A percentile compares a stretch with the other conserved stretches of the same genome.
Evolutionary conservation across 306 rosid species (phyloP).

Genomic region (Casuarina equisetifolia): DNA sequence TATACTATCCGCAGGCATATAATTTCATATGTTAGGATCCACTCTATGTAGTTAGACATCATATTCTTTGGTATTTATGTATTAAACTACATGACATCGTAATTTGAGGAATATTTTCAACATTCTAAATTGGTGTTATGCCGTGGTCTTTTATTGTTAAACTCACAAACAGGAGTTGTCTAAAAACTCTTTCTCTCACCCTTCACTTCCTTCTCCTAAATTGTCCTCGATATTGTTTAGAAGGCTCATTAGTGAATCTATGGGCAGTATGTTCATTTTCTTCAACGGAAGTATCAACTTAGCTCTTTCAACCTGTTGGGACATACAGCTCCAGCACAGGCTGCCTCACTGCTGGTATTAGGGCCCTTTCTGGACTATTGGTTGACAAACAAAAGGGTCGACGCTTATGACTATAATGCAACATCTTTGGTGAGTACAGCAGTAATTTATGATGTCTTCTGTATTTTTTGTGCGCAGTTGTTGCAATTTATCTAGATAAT

Average conservation of each 20-base stretch:
- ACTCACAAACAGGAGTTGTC: slow-evolving; percentile 2
- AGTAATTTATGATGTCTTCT: background rate
- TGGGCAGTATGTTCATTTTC: slow-evolving; percentile 86
- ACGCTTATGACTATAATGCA: slow-evolving; percentile 44
- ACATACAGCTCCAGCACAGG: slow-evolving; percentile 94
- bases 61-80: slow-evolving; percentile 5
- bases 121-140: background rate
- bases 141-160: background rate
- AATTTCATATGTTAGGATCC: background rate
- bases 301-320: slow-evolving; percentile 90
- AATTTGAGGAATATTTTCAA: background rate
- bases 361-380: slow-evolving; percentile 86
- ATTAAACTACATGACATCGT: background rate
- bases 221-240: background rate
- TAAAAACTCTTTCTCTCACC: background rate
- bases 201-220: background rate
- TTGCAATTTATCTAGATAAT: background rate
- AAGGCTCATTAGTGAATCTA: slow-evolving; percentile 5
- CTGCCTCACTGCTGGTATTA: slow-evolving; percentile 57
- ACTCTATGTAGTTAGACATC: background rate
- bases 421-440: slow-evolving; percentile 52
- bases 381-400: slow-evolving; percentile 76
- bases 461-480: background rate
- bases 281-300: slow-evolving; percentile 82
- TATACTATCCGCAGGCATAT: background rate